These are phyloP conservation scores for Erythrophleum ivorense DNA, from an alignment of 331 rosid species.

Conservation along the genomic window DNA sequence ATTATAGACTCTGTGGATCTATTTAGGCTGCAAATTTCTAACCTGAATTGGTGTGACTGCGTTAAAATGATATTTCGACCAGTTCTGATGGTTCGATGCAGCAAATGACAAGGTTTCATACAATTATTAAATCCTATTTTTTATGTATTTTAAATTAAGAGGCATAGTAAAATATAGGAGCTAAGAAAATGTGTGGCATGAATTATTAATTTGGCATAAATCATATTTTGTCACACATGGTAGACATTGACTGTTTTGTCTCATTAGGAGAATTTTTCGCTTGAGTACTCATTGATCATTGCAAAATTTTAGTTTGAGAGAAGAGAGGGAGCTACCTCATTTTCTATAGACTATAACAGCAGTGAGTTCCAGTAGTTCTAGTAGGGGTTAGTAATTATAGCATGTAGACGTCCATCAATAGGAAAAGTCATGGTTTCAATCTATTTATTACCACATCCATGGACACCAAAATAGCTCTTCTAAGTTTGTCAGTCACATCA, in stretches of 20 bases:
- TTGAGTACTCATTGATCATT: not conserved
- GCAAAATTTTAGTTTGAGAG: not conserved
- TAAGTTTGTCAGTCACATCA: conserved; percentile 23
- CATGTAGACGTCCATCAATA: not conserved
- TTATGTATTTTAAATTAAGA: conserved; percentile 3
- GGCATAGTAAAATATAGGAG: not conserved
- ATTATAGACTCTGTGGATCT: conserved; percentile 7
- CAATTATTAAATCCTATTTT: not conserved
- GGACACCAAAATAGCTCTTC: conserved; percentile 22
- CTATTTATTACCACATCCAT: not conserved
- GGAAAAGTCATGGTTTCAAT: conserved; percentile 11
- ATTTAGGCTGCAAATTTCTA: conserved; percentile 4
- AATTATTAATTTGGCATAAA: conserved; percentile 17
- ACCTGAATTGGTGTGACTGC: conserved; percentile 2
- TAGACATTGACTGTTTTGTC: conserved; percentile 1
- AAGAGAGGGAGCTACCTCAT: conserved; percentile 12
- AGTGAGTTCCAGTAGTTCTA: not conserved
- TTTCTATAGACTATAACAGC: conserved; percentile 8
- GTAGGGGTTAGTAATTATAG: not conserved
- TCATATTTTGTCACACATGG: not conserved
- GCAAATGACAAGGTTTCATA: conserved; percentile 9
- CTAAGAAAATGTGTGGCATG: conserved; percentile 20
- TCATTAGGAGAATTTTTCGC: not conserved
- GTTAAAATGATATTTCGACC: not conserved
- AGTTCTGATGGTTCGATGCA: conserved; percentile 21